Base-by-base conservation (phyloP, 176 grass and related monocot species). In the Eragrostis curvula region DNA sequence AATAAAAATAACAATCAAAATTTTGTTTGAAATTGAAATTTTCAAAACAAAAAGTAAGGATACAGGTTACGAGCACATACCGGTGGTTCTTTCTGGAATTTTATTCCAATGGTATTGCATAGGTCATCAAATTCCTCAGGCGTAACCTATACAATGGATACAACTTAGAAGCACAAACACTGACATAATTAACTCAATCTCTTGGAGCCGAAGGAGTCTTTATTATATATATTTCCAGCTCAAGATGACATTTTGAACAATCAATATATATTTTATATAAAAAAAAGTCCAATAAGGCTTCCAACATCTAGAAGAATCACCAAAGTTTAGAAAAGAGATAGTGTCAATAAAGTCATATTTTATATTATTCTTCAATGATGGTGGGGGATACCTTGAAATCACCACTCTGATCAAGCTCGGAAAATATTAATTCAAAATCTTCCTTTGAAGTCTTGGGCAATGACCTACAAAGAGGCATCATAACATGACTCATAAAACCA, bases 351-450 rank as follows among this genome's bases (percentile, higher is more conserved):
- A 28, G 11, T 0, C 28, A 61, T 10, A 25, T 23, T 24, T 56
- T 56, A 55, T 55, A n/a, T 24, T 12, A 10, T 24, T 59, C 13
- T 61, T 9, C 10, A 3, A 8, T n/a, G 53, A 10, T 73, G n/a
- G 55, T 23, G 18, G 15, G 29, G 20, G 20, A 12, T 87, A 95
- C 96, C 96, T 98, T 95, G 76, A 98, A 98, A 88, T 98, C 96
- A 84, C 92, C 96, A 90, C 96, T 98, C 23, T 59, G 81, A 86
- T 98, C 96, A 84, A 98, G 88, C 82, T 98, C 96, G 14, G 63
- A 65, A 82, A 98, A 98, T 70, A 98, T 95, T 67, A 93, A 83
- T 88, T 95, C 96, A 82, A 93, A 98, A 89, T 98, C 96, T 78
- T 98, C 96, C 89, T 63, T 91, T 84, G 96, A 98, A 43, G 86